phyloP scores from a whole-genome alignment of 2,329 filamentous ascomycete species.

The Trichoderma hamatum region DNA sequence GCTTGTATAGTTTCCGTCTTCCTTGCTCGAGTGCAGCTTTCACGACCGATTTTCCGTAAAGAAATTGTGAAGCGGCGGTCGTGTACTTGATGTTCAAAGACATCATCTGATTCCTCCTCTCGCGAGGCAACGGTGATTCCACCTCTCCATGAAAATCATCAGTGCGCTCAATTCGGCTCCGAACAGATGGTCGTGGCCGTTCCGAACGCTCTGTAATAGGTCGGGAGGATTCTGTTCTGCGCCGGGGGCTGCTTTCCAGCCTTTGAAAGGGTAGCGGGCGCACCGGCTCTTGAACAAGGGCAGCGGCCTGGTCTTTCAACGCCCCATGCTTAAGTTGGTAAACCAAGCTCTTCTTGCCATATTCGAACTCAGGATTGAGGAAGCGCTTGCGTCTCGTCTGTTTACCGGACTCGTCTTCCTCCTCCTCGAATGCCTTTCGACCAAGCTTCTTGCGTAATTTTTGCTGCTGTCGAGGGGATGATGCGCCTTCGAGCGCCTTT shows the following conservation, averaged over 20 bases:
- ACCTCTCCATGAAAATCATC: slow-evolving; percentile 15
- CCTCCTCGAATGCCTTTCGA: slow-evolving; percentile 43
- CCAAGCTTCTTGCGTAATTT: slow-evolving; percentile 59
- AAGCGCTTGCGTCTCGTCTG: slow-evolving; percentile 57
- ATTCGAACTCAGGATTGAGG: slow-evolving; percentile 50
- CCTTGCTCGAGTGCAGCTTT: slow-evolving; percentile 70
- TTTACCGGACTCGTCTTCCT: slow-evolving; percentile 39
- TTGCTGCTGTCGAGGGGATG: slow-evolving; percentile 40
- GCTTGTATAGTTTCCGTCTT: slow-evolving; percentile 75
- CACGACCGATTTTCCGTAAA: slow-evolving; percentile 84
- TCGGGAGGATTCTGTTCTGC: slow-evolving; percentile 2
- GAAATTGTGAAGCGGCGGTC: slow-evolving; percentile 85
- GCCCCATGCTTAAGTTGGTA: slow-evolving; percentile 55
- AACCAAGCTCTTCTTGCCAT: slow-evolving; percentile 60
- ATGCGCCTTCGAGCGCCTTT: slow-evolving; percentile 38
- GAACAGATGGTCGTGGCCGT: background rate
- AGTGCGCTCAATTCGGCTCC: background rate
- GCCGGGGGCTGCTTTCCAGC: slow-evolving; percentile 7
- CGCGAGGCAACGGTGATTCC: slow-evolving; percentile 23
- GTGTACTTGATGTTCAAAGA: slow-evolving; percentile 59
- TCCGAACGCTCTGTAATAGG: background rate
- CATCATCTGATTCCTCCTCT: slow-evolving; percentile 40
- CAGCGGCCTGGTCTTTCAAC: slow-evolving; percentile 36
- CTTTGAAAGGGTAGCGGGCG: slow-evolving; percentile 26
- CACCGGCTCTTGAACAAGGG: slow-evolving; percentile 36